Base-by-base conservation (phyloP, 2,329 filamentous ascomycete species). In the Exophiala calicioides region DNA sequence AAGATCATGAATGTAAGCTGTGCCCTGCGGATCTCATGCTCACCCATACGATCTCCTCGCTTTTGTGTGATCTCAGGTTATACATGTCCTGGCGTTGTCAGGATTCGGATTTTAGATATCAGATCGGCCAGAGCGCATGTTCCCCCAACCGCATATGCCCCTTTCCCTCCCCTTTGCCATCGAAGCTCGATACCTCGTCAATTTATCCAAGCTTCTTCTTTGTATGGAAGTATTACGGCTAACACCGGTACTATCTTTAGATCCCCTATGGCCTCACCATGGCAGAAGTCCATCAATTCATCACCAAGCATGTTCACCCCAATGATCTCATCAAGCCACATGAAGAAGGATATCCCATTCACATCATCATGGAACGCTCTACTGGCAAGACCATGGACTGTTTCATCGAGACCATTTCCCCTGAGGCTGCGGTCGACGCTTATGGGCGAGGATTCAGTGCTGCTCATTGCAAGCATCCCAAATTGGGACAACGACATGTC, bases 341-440 rank as follows among this genome's bases (percentile, higher is more conserved):
- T 37, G 24, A 47, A 18, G 34, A 48, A n/a, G 75, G 72, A 20
- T 71, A 65, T 32, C 65, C 74, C 1, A 65, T 78, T n/a, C 77
- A 79, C 54, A 76, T 80, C 52, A 74, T 79, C 47, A 79, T 79
- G 76, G 77, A 80, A 52, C 73, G 76, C 16, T 69, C 72, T 16
- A 77, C 75, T n/a, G 75, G 73, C 13, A 79, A 79, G 64, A 79
- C 76, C 1, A 75, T 75, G 68, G 75, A 78, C 41, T 74, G 68
- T 49, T 80, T 68, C 53, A 66, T 77, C 29, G 76, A 80, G 44
- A 68, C 78, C 26, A 41, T 56, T 3, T 63, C 59, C 4, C 29
- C 42, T 1, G 45, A 32, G 7, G 70, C 73, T 53, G 76, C 76
- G 0, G 61, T 68, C 3, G 53, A 59, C 5, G 66, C 66, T 33